These are phyloP conservation scores for Xylariaceae sp. DNA, from an alignment of 2,329 filamentous ascomycete genomes.

Conservation along the genomic window DNA sequence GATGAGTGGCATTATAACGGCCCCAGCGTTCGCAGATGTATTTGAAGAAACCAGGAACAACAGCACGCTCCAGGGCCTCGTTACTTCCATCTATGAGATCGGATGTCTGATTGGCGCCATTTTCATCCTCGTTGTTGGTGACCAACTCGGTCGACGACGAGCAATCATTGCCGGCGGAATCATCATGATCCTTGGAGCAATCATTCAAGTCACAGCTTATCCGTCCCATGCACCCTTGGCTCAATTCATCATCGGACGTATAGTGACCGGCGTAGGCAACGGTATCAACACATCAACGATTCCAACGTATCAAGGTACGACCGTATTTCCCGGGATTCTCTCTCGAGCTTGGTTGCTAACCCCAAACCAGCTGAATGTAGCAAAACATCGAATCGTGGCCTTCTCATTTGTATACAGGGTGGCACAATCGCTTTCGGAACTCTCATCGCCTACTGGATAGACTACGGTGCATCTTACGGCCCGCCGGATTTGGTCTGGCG, in stretches of 20 bases:
- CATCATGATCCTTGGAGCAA: conserved; percentile 62
- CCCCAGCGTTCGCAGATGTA: conserved; percentile 55
- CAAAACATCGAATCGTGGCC: conserved; percentile 51
- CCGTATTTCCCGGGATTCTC: background rate
- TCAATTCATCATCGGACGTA: conserved; percentile 56
- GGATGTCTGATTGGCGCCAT: conserved; percentile 55
- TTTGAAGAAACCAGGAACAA: conserved; percentile 53
- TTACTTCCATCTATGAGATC: conserved; percentile 57
- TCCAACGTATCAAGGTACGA: conserved; percentile 52
- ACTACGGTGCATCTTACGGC: conserved; percentile 56
- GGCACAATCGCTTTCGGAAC: conserved; percentile 54
- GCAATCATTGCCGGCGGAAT: conserved; percentile 63
- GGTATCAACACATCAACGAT: conserved; percentile 57
- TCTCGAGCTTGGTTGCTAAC: conserved; percentile 5
- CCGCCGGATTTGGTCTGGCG: conserved; percentile 57
- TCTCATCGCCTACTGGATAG: conserved; percentile 56
- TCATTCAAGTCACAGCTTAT: conserved; percentile 58
- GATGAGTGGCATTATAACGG: conserved; percentile 62
- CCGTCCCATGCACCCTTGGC: conserved; percentile 42
- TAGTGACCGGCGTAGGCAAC: conserved; percentile 61
- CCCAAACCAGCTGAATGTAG: conserved; percentile 49
- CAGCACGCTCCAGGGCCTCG: conserved; percentile 54
- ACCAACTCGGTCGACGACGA: conserved; percentile 56
- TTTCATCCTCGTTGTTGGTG: conserved; percentile 59
- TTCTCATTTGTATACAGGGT: conserved; percentile 54